Conservation (phyloP, 2,329 filamentous ascomycete genomes). For the Fusarium metavorans region DNA sequence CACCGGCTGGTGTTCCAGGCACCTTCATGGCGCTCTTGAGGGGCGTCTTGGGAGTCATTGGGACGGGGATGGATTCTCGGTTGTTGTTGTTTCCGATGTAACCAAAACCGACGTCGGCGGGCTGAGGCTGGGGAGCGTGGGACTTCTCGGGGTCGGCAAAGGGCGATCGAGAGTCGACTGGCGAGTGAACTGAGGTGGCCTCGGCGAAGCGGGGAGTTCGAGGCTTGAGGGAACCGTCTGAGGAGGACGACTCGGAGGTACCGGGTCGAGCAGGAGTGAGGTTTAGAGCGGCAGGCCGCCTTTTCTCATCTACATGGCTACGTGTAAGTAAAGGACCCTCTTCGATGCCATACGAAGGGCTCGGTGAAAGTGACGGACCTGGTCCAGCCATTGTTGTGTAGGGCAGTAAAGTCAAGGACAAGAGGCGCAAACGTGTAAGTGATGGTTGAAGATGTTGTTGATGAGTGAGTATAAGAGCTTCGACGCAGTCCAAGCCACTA, state of each 20-base stretch:
- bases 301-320: constrained; percentile 61
- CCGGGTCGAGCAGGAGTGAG: constrained; percentile 62
- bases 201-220: constrained; percentile 85
- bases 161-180: constrained; percentile 71
- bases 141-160: constrained; percentile 71
- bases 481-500: constrained; percentile 43
- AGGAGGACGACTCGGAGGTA: constrained; percentile 64
- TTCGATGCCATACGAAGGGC: not conserved
- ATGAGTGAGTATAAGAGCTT: constrained; percentile 37
- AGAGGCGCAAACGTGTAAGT: constrained; percentile 20
- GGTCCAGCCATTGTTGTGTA: constrained; percentile 52
- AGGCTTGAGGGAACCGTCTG: constrained; percentile 72
- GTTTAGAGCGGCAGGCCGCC: constrained; percentile 67
- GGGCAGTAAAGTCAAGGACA: constrained; percentile 23
- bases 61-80: constrained; percentile 69
- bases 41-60: constrained; percentile 79
- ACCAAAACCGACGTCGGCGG: constrained; percentile 91
- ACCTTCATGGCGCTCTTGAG: constrained; percentile 92
- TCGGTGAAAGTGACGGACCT: constrained; percentile 50
- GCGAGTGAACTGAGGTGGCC: constrained; percentile 83
- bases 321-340: constrained; percentile 38
- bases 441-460: constrained; percentile 12
- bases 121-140: constrained; percentile 72
- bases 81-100: constrained; percentile 73
- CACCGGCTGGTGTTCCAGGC: constrained; percentile 82